Evolutionary conservation across 2,329 filamentous ascomycete species (phyloP).

Genomic region (Diaporthe ilicicola): DNA sequence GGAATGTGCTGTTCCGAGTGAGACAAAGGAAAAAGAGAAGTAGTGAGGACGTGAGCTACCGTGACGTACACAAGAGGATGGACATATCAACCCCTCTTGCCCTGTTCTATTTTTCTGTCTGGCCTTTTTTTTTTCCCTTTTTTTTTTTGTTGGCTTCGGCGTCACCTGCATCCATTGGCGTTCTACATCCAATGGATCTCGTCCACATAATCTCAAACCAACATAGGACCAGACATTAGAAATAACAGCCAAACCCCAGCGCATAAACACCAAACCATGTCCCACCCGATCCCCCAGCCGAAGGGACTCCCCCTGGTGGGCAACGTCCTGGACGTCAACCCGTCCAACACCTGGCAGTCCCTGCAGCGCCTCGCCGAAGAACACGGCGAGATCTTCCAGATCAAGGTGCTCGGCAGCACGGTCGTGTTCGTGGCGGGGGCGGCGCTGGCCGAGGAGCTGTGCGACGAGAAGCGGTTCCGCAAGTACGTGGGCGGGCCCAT

Average conservation of each 20-base stretch:
- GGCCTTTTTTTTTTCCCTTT: too few species aligned
- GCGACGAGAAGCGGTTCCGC: constrained; percentile 62
- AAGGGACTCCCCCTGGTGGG: constrained; percentile 59
- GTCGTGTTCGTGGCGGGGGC: constrained; percentile 53
- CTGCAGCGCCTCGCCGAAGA: constrained; percentile 57
- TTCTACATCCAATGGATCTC: too few species aligned
- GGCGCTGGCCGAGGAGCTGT: constrained; percentile 53
- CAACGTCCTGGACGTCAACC: constrained; percentile 59
- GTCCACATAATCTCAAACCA: too few species aligned
- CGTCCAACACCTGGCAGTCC: constrained; percentile 58
- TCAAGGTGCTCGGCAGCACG: constrained; percentile 50
- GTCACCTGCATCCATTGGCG: not conserved
- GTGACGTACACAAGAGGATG: not conserved
- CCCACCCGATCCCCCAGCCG: constrained; percentile 59
- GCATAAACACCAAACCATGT: constrained; percentile 41
- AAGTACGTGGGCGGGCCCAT: constrained; percentile 63
- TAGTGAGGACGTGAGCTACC: not conserved
- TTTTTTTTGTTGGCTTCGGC: too few species aligned
- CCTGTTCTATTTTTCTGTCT: not conserved
- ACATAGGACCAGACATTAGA: too few species aligned
- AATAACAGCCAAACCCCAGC: too few species aligned
- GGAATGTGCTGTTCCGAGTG: not conserved
- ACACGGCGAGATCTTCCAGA: constrained; percentile 58
- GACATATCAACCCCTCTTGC: not conserved
- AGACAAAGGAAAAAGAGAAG: constrained; percentile 14